A percentile compares a stretch with the other conserved stretches of the same genome.
Conservation (phyloP, 2,329 filamentous ascomycete species). For the Hypomyces rosellus region DNA sequence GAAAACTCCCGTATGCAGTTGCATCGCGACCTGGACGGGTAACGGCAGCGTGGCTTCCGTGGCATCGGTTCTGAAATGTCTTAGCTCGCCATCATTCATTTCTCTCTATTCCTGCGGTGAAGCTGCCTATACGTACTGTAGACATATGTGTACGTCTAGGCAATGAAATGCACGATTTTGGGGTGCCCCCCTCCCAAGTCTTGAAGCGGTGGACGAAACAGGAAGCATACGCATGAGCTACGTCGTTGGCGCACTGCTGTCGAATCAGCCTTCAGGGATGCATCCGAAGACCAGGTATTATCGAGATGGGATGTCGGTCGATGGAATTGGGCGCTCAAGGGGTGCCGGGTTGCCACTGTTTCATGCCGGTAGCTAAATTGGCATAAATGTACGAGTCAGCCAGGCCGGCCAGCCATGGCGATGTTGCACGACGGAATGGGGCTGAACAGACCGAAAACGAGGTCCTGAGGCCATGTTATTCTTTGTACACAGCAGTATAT, state of each 20-base stretch:
- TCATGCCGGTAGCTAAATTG: neutral
- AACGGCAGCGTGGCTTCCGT: constrained; percentile 7
- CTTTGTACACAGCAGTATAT: no score
- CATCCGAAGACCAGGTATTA: constrained; percentile 3
- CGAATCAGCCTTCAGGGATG: constrained; percentile 6
- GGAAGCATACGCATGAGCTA: neutral
- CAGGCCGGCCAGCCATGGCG: constrained; percentile 1
- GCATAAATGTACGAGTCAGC: no score
- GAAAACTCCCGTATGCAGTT: neutral
- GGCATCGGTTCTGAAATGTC: constrained; percentile 2
- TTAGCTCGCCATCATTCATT: neutral
- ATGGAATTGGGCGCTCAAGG: neutral
- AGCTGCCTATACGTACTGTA: neutral
- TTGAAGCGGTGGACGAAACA: neutral
- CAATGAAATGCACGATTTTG: no score
- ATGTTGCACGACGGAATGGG: neutral
- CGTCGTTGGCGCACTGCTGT: neutral
- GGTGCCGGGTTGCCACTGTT: neutral
- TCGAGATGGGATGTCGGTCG: neutral
- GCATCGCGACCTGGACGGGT: neutral
- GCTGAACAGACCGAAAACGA: neutral
- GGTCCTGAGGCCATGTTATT: no score
- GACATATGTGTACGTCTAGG: no score
- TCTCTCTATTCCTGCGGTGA: constrained; percentile 1
- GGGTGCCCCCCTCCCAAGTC: no score